phyloP scores from a whole-genome alignment of 2,329 filamentous ascomycete genomes.

The Aspergillus sp. region DNA sequence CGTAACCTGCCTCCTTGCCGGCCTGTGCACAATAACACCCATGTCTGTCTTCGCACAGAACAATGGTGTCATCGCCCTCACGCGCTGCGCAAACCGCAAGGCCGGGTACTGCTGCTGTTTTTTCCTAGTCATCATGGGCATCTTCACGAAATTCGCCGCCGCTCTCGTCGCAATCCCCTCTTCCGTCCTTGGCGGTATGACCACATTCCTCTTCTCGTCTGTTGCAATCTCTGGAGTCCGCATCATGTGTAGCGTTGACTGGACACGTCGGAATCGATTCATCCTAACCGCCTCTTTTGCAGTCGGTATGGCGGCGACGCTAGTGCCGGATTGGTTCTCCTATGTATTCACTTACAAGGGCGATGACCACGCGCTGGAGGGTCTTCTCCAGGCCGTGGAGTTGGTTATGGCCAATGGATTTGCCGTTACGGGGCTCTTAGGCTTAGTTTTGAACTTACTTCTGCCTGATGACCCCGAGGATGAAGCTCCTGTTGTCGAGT shows the following conservation, averaged over 20 bases:
- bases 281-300: constrained; percentile 63
- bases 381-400: constrained; percentile 51
- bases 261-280: constrained; percentile 66
- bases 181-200: constrained; percentile 48
- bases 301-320: constrained; percentile 56
- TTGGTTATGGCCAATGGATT: constrained; percentile 67
- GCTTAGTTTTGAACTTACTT: constrained; percentile 70
- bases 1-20: constrained; percentile 62
- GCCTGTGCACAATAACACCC: constrained; percentile 65
- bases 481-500: constrained; percentile 38
- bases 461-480: constrained; percentile 77
- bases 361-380: constrained; percentile 68
- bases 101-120: constrained; percentile 66
- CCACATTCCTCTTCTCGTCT: constrained; percentile 66
- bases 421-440: constrained; percentile 68
- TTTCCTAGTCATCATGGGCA: constrained; percentile 67
- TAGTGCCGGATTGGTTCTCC: constrained; percentile 49
- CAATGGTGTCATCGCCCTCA: constrained; percentile 68
- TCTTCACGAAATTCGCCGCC: constrained; percentile 70
- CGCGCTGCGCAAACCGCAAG: constrained; percentile 66
- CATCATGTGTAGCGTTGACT: constrained; percentile 62
- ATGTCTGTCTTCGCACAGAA: constrained; percentile 70
- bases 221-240: constrained; percentile 66
- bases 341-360: constrained; percentile 48
- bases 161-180: constrained; percentile 65